phyloP scores from a whole-genome alignment of 192 early-diverging fungal species.

The Podila minutissima region DNA sequence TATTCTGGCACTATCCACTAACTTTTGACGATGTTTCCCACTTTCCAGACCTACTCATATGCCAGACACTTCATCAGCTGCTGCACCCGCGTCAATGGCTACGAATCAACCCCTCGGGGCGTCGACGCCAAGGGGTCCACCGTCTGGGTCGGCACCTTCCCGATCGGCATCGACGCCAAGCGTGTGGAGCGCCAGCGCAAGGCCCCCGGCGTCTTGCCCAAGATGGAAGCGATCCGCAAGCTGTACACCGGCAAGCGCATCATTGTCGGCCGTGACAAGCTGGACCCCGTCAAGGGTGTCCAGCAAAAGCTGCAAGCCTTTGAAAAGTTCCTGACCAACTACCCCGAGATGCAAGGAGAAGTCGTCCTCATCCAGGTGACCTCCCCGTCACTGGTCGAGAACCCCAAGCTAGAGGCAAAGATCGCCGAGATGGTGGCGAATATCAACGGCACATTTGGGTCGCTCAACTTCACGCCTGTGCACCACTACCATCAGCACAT shows the following conservation, averaged over 20 bases:
- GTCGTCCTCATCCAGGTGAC: constrained; percentile 97
- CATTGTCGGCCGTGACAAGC: constrained; percentile 95
- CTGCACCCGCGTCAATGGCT: constrained; percentile 94
- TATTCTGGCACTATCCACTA: not conserved
- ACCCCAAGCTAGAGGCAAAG: constrained; percentile 78
- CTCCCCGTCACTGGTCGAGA: constrained; percentile 79
- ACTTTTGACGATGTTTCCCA: not conserved
- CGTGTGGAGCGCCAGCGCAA: constrained; percentile 73
- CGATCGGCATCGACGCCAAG: constrained; percentile 96
- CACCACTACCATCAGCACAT: constrained; percentile 92
- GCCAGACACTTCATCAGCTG: constrained; percentile 92
- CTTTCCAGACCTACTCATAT: constrained; percentile 85
- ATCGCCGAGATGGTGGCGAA: constrained; percentile 90
- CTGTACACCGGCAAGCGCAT: constrained; percentile 91
- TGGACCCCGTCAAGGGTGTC: constrained; percentile 95
- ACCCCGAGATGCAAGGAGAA: constrained; percentile 87
- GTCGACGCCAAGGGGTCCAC: constrained; percentile 84
- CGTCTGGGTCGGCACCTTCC: constrained; percentile 90
- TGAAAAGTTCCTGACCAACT: constrained; percentile 89
- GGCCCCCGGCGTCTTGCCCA: constrained; percentile 71
- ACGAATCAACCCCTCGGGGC: constrained; percentile 92
- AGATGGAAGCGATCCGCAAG: constrained; percentile 83
- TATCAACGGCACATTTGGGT: constrained; percentile 96
- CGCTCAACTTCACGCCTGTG: constrained; percentile 96
- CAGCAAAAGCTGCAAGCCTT: constrained; percentile 95